Evolutionary conservation across 805 yeast species (phyloP).

Genomic region (Metschnikowia vanudenii): DNA sequence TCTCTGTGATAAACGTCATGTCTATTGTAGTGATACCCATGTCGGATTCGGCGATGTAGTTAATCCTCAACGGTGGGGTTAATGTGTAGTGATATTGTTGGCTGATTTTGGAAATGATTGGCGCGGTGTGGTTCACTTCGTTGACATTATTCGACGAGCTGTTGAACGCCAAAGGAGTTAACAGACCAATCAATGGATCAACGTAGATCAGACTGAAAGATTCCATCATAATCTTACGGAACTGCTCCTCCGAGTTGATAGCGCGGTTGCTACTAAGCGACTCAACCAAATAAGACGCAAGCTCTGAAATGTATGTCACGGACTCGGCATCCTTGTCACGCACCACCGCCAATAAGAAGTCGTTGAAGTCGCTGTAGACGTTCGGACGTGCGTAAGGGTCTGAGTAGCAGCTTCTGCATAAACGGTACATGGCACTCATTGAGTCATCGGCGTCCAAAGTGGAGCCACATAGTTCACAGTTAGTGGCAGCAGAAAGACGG

Average conservation of each 20-base stretch:
- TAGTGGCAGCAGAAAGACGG: conserved; percentile 17
- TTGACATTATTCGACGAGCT: conserved; percentile 32
- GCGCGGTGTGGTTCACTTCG: conserved; percentile 21
- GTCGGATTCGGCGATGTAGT: conserved; percentile 14
- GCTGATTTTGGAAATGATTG: conserved; percentile 19
- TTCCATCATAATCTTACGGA: conserved; percentile 34
- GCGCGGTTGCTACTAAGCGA: conserved; percentile 24
- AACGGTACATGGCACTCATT: conserved; percentile 25
- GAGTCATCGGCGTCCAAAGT: conserved; percentile 27
- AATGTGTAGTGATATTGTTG: conserved; percentile 21
- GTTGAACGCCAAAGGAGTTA: conserved; percentile 28
- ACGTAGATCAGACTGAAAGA: conserved; percentile 36
- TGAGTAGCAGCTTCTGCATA: conserved; percentile 29
- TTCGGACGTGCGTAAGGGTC: conserved; percentile 29
- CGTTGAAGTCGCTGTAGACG: conserved; percentile 30
- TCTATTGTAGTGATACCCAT: conserved; percentile 14
- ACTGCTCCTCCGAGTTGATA: conserved; percentile 32
- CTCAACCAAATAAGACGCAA: conserved; percentile 21
- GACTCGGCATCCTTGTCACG: conserved; percentile 17
- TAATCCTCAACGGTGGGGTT: conserved; percentile 18
- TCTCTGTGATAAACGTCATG: conserved; percentile 19
- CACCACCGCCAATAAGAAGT: conserved; percentile 25
- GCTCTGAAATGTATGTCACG: conserved; percentile 18
- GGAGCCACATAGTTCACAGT: conserved; percentile 30
- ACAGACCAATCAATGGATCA: conserved; percentile 40